These are phyloP conservation scores for Setomelanomma holmii DNA, from an alignment of 2,329 filamentous ascomycete genomes.

Conservation along the genomic window DNA sequence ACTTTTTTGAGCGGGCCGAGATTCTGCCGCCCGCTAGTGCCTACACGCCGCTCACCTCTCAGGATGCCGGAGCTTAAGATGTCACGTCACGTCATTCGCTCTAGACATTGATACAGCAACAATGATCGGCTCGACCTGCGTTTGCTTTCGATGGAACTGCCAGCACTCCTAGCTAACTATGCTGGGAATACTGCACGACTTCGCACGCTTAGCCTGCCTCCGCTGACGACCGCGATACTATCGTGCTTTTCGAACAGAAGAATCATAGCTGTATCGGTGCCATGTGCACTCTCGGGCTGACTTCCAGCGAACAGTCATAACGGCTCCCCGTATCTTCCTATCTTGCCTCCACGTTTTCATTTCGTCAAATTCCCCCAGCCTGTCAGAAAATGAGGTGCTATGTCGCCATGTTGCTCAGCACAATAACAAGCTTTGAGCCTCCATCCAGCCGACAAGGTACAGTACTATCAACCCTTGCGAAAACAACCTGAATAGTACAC, in stretches of 20 bases:
- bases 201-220: too few relatives aligned
- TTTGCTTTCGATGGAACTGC: too few relatives aligned
- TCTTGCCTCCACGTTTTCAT: background rate
- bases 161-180: too few relatives aligned
- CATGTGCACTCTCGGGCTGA: too few relatives aligned
- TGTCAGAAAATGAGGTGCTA: conserved; percentile 10
- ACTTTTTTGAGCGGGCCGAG: conserved; percentile 35
- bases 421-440: background rate
- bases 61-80: background rate
- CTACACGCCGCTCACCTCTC: background rate
- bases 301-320: too few relatives aligned
- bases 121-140: too few relatives aligned
- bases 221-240: too few relatives aligned
- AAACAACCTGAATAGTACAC: background rate
- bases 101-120: background rate
- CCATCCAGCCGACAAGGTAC: background rate
- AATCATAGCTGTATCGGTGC: too few relatives aligned
- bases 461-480: background rate
- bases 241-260: too few relatives aligned
- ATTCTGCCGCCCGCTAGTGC: conserved; percentile 11
- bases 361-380: background rate
- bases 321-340: background rate
- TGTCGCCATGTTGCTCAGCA: background rate
- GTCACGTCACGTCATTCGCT: background rate
- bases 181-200: too few relatives aligned